Base-by-base conservation (phyloP, 768 basidiomycete genomes). In the Candolleomyces eurysporus region DNA sequence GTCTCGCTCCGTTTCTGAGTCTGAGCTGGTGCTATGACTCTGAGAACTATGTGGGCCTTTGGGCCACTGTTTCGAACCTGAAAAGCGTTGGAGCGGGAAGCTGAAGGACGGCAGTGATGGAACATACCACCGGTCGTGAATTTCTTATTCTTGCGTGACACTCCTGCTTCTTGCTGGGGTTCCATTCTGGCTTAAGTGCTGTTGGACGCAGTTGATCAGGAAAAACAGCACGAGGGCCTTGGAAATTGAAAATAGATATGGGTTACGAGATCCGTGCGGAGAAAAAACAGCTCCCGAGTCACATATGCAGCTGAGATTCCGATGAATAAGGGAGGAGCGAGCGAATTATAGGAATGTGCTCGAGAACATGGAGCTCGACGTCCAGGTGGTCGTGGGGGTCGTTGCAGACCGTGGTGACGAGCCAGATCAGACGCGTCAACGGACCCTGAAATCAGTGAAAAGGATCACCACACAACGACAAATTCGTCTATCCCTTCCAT, bases 1-100 rank as follows among this genome's bases (percentile, higher is more conserved):
- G 9, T 80, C 83, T 39, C 78, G 76, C 63, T 86, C 85, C 0
- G 84, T 85, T 60, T 83, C 78, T 40, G 82, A 82, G 67, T 84
- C 83, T n/a, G 83, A 80, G 62, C 74, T 74, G 32, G 68, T 72
- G 19, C 68, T 68, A 22, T 68, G 66, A 9, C 39, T 46, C 50
- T 48, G 43, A 2, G 60, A 55, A 22, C 51, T 45, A 11, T 56
- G 62, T 8, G 46, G 32, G 26, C 62, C 48, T 21, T 61, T 61
- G 17, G 32, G 32, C 55, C 48, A 57, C 16, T 56, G 17, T 31
- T 51, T 48, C 17, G 61, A 9, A 32, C 48, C 54, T 57, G 39
- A 31, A 30, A 17, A 53, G 13, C 11, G 22, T 50, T 43, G 42
- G 39, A 42, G 54, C 36, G 16, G 17, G 21, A 36, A n/a, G 19